Conservation (phyloP, 73 alveolate species). For the Uronychia setigera region DNA sequence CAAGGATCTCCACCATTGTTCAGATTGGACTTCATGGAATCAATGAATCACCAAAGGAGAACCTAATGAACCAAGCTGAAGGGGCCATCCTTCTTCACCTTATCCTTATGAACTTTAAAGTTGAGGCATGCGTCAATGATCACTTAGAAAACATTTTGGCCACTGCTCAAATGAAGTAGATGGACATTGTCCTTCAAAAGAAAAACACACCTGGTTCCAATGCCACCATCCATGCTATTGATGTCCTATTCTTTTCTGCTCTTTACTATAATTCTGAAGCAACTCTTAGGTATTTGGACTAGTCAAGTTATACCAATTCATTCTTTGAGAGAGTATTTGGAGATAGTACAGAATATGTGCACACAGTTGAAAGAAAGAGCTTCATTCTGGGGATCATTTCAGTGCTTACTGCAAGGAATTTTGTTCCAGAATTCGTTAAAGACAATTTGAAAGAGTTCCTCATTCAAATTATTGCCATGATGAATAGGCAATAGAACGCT, state of each 20-base stretch:
- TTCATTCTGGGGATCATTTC: conserved; percentile 35
- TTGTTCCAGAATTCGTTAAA: neutral
- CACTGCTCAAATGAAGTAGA: neutral
- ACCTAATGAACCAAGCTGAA: conserved; percentile 8
- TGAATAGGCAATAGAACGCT: neutral
- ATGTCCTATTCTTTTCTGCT: conserved; percentile 32
- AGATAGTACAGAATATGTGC: neutral
- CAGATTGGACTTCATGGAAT: conserved; percentile 8
- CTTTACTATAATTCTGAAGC: conserved; percentile 28
- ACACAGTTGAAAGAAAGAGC: conserved; percentile 32
- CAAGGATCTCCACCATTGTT: conserved; percentile 11
- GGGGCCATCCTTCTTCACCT: conserved; percentile 40
- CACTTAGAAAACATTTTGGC: conserved; percentile 28
- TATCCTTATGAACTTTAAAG: conserved; percentile 11
- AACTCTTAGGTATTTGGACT: conserved; percentile 41
- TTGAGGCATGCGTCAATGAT: conserved; percentile 9
- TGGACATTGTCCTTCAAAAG: conserved; percentile 1
- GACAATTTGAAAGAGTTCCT: conserved; percentile 4
- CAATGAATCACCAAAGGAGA: neutral
- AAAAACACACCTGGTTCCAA: conserved; percentile 1
- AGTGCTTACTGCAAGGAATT: conserved; percentile 11
- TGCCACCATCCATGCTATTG: conserved; percentile 13
- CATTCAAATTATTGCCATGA: conserved; percentile 9
- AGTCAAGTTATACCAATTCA: neutral
- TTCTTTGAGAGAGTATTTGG: conserved; percentile 10